Evolutionary conservation across 1,284 basidiomycete genomes (phyloP).

Genomic region (Ustilago esculenta): DNA sequence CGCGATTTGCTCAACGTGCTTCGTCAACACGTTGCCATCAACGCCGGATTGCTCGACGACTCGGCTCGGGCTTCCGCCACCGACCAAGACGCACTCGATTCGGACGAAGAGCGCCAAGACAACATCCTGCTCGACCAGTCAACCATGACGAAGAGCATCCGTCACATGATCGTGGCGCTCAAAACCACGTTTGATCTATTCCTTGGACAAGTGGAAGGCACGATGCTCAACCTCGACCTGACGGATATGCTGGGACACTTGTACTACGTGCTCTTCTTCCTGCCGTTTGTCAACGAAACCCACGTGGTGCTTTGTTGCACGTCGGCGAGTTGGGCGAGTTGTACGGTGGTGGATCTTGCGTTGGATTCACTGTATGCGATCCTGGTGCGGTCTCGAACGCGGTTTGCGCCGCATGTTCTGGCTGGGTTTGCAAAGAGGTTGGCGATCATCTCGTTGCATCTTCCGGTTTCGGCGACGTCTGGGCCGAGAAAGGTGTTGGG

Average conservation of each 20-base stretch:
- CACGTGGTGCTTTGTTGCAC: slow-evolving; percentile 68
- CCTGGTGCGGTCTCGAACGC: slow-evolving; percentile 80
- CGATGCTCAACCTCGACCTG: slow-evolving; percentile 85
- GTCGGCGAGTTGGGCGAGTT: neutral
- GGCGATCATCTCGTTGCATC: slow-evolving; percentile 44
- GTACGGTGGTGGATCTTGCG: slow-evolving; percentile 20
- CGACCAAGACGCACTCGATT: neutral
- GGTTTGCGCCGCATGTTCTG: slow-evolving; percentile 78
- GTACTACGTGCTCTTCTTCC: slow-evolving; percentile 72
- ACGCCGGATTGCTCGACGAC: slow-evolving; percentile 7
- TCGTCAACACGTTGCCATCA: slow-evolving; percentile 75
- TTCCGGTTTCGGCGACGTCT: neutral
- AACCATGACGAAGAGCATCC: slow-evolving; percentile 68
- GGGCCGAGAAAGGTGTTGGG: slow-evolving; percentile 10
- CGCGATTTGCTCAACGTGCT: slow-evolving; percentile 89
- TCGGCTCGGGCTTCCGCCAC: neutral
- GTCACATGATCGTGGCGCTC: slow-evolving; percentile 82
- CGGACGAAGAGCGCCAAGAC: slow-evolving; percentile 5
- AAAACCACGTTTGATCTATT: slow-evolving; percentile 95
- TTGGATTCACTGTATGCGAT: slow-evolving; percentile 68
- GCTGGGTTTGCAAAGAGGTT: slow-evolving; percentile 84
- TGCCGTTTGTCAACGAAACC: slow-evolving; percentile 70
- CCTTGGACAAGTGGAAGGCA: slow-evolving; percentile 94
- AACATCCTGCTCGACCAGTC: slow-evolving; percentile 36
- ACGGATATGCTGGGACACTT: slow-evolving; percentile 84